phyloP scores from a whole-genome alignment of 2,329 filamentous ascomycete species.

The Pseudogymnoascus sp. region DNA sequence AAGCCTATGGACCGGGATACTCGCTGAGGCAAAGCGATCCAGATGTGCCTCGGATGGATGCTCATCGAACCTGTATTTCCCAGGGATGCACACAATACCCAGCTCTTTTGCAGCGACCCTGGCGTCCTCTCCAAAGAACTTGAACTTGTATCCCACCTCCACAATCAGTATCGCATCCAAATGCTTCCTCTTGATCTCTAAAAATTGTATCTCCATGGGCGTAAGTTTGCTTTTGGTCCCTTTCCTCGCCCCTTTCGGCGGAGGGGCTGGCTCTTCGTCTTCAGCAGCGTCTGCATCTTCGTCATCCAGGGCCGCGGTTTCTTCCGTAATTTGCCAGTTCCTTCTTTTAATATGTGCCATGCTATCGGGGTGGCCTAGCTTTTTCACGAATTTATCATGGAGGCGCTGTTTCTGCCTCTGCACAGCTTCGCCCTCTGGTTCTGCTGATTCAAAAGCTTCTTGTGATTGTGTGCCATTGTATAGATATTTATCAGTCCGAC shows the following conservation, averaged over 20 bases:
- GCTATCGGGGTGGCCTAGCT: slow-evolving; percentile 79
- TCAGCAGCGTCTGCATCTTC: slow-evolving; percentile 52
- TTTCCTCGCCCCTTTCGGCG: slow-evolving; percentile 55
- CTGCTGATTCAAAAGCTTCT: slow-evolving; percentile 26
- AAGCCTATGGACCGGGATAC: slow-evolving; percentile 84
- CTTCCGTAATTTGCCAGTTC: slow-evolving; percentile 46
- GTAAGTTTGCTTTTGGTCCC: slow-evolving; percentile 74
- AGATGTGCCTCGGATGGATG: slow-evolving; percentile 88
- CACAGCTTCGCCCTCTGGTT: slow-evolving; percentile 42
- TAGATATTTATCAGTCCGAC: slow-evolving; percentile 44
- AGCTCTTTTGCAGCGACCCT: slow-evolving; percentile 81
- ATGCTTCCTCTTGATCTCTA: slow-evolving; percentile 89
- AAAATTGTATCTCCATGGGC: slow-evolving; percentile 85
- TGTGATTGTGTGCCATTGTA: slow-evolving; percentile 35
- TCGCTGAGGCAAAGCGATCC: slow-evolving; percentile 87
- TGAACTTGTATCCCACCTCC: slow-evolving; percentile 96
- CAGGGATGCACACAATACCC: slow-evolving; percentile 92
- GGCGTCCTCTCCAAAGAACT: slow-evolving; percentile 94
- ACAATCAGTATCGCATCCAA: slow-evolving; percentile 85
- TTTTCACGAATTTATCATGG: slow-evolving; percentile 81
- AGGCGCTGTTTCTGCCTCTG: slow-evolving; percentile 59
- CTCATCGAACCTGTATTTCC: slow-evolving; percentile 90
- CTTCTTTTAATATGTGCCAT: slow-evolving; percentile 58
- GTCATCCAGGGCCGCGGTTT: slow-evolving; percentile 37
- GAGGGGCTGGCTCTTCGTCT: slow-evolving; percentile 45